phyloP scores from a whole-genome alignment of 179 eudicot species.

The Nepenthes alata region DNA sequence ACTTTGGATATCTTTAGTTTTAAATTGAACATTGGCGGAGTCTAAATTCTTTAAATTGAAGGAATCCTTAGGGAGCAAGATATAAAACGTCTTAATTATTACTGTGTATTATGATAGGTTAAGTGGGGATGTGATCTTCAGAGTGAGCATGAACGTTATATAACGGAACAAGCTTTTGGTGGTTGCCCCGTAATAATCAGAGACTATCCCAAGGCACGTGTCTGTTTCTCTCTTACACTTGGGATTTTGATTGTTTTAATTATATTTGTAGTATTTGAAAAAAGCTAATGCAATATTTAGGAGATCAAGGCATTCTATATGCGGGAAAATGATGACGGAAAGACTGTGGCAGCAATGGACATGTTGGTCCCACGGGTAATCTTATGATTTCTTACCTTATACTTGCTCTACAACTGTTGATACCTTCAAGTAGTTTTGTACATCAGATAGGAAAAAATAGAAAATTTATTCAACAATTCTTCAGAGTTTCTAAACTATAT shows the following conservation, averaged over 20 bases:
- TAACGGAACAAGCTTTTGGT: slow-evolving; percentile 75
- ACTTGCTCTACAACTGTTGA: no score
- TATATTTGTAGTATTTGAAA: background rate
- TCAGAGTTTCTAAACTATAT: no score
- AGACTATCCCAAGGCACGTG: slow-evolving; percentile 86
- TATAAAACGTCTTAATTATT: background rate
- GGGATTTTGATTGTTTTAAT: background rate
- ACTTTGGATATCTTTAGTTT: no score
- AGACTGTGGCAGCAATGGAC: slow-evolving; percentile 99
- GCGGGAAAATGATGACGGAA: slow-evolving; percentile 92
- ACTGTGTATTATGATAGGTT: slow-evolving; percentile 33
- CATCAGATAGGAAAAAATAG: no score
- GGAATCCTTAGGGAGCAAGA: no score
- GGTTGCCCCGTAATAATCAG: slow-evolving; percentile 93
- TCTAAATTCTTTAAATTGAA: background rate
- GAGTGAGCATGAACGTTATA: slow-evolving; percentile 95
- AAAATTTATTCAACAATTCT: no score
- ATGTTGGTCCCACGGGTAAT: slow-evolving; percentile 94
- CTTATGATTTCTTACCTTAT: background rate
- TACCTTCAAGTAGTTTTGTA: no score
- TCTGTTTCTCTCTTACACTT: slow-evolving; percentile 4
- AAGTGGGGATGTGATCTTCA: slow-evolving; percentile 98
- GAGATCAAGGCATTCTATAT: slow-evolving; percentile 95
- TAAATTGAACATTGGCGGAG: background rate
- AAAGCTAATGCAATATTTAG: slow-evolving; percentile 23